These are phyloP conservation scores for Ceratobasidium sp. DNA, from an alignment of 1,284 basidiomycete genomes.

Conservation along the genomic window DNA sequence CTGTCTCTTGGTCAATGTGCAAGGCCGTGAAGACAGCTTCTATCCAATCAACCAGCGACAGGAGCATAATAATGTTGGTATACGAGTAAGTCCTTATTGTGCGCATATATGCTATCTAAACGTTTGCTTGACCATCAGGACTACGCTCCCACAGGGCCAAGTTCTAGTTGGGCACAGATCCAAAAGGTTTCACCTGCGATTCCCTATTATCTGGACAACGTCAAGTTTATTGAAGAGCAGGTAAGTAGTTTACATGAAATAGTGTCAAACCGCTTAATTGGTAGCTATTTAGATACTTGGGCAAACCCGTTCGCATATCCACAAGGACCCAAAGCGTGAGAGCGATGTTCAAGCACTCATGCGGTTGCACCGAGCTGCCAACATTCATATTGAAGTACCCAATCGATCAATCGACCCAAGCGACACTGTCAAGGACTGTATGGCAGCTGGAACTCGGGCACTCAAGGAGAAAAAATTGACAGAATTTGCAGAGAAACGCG, in stretches of 20 bases:
- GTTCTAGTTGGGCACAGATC: not conserved
- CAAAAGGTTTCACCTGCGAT: slow-evolving; percentile 9
- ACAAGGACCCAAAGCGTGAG: slow-evolving; percentile 15
- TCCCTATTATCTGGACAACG: not conserved
- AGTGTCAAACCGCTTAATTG: not conserved
- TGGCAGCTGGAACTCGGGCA: not conserved
- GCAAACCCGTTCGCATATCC: not conserved
- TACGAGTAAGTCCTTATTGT: not conserved
- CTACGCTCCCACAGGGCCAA: not conserved
- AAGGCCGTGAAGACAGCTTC: slow-evolving; percentile 7
- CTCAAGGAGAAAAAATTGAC: not conserved
- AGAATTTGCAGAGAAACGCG: not conserved
- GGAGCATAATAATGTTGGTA: slow-evolving; percentile 10
- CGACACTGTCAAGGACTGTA: not conserved
- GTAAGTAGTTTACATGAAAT: not conserved
- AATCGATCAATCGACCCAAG: not conserved
- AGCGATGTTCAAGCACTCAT: not conserved
- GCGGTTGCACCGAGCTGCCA: not conserved
- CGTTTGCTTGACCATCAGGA: not conserved
- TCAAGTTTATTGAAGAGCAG: slow-evolving; percentile 15
- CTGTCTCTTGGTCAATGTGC: not conserved
- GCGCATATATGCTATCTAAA: not conserved
- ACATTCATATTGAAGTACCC: not conserved
- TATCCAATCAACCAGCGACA: slow-evolving; percentile 20
- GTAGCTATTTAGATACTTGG: not conserved